Conservation (phyloP, 2,329 filamentous ascomycete genomes). For the Bipolaris sorokiniana region DNA sequence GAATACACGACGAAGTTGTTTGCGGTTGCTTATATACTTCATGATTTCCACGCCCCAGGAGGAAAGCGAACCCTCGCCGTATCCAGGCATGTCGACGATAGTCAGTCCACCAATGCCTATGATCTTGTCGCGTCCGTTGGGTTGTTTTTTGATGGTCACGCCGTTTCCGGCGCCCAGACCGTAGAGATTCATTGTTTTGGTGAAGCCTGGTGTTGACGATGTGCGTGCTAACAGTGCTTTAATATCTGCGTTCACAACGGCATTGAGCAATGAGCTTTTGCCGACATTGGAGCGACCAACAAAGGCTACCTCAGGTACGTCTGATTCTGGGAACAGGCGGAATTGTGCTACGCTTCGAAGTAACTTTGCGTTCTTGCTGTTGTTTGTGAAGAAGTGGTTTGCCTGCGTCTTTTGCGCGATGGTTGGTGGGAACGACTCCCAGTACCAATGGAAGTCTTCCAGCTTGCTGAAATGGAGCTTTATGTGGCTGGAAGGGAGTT, state of each 20-base stretch:
- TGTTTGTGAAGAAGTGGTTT: constrained; percentile 52
- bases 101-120: constrained; percentile 56
- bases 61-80: constrained; percentile 65
- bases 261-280: constrained; percentile 71
- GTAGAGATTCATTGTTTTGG: constrained; percentile 70
- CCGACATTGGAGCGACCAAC: constrained; percentile 74
- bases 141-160: constrained; percentile 30
- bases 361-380: constrained; percentile 54
- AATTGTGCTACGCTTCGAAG: constrained; percentile 68
- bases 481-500: constrained; percentile 8
- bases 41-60: constrained; percentile 72
- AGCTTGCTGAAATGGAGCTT: constrained; percentile 12
- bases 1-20: constrained; percentile 68
- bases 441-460: constrained; percentile 42
- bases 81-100: constrained; percentile 74
- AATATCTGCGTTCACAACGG: constrained; percentile 57
- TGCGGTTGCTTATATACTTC: constrained; percentile 68
- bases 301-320: constrained; percentile 68
- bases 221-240: constrained; percentile 52
- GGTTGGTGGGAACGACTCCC: constrained; percentile 39
- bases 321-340: constrained; percentile 61
- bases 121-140: constrained; percentile 35
- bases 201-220: constrained; percentile 66
- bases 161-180: constrained; percentile 56
- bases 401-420: constrained; percentile 50